These are phyloP conservation scores for Royoungia palumana DNA, from an alignment of 768 basidiomycete species.

Conservation along the genomic window DNA sequence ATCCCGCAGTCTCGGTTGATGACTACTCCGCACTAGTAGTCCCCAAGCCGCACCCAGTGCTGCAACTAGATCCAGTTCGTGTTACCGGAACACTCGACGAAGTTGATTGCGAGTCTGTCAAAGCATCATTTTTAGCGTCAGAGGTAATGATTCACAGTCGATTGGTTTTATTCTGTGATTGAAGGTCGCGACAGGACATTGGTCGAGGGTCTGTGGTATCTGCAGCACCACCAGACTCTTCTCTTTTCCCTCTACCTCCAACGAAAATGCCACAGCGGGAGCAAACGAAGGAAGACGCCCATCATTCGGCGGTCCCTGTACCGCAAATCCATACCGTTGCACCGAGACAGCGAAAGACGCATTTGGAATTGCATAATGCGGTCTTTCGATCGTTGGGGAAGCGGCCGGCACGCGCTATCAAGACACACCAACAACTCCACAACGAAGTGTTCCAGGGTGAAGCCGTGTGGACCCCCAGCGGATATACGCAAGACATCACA, in stretches of 20 bases:
- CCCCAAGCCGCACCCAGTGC: constrained; percentile 13
- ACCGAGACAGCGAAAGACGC: constrained; percentile 17
- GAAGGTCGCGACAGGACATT: not conserved
- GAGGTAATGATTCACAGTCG: constrained; percentile 9
- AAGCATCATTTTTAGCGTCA: constrained; percentile 1
- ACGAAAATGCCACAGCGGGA: not conserved
- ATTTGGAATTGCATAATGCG: constrained; percentile 18
- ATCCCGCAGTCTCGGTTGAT: constrained; percentile 14
- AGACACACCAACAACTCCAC: constrained; percentile 37
- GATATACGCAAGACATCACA: constrained; percentile 18
- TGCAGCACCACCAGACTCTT: constrained; percentile 24
- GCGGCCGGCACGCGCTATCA: constrained; percentile 15
- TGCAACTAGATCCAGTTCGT: constrained; percentile 2
- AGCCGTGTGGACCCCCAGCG: constrained; percentile 30
- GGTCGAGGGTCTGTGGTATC: constrained; percentile 9
- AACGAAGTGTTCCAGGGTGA: constrained; percentile 29
- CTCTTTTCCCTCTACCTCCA: constrained; percentile 17
- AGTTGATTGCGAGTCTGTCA: not conserved
- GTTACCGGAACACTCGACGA: constrained; percentile 8
- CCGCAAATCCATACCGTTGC: not conserved
- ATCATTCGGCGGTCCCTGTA: not conserved
- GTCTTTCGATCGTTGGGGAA: constrained; percentile 13
- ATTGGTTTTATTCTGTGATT: not conserved
- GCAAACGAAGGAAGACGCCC: not conserved
- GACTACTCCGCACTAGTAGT: not conserved